A percentile compares a stretch with the other conserved stretches of the same genome.
Evolutionary conservation across 2,329 filamentous ascomycete species (phyloP).

Genomic region (Stachybotrys echinatus): DNA sequence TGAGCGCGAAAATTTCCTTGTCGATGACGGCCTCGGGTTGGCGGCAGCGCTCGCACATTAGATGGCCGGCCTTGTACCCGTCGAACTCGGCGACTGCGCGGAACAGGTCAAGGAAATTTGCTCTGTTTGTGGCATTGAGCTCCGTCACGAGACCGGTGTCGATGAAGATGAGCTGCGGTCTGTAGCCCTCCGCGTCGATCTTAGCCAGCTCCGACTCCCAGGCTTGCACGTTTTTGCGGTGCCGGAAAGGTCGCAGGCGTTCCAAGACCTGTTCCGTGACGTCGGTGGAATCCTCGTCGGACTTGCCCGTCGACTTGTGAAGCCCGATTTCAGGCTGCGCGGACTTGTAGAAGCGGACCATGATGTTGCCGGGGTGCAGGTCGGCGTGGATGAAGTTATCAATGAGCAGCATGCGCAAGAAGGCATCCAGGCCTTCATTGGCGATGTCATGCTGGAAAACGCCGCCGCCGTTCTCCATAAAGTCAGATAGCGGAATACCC

Average conservation of each 20-base stretch:
- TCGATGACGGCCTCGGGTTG: conserved; percentile 89
- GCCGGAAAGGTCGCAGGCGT: conserved; percentile 68
- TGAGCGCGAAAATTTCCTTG: conserved; percentile 83
- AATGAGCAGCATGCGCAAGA: conserved; percentile 91
- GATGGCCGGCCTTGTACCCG: conserved; percentile 86
- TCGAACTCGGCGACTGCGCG: conserved; percentile 94
- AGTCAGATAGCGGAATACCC: conserved; percentile 85
- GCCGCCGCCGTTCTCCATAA: conserved; percentile 86
- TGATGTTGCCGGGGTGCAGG: conserved; percentile 95
- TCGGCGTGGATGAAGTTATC: conserved; percentile 98
- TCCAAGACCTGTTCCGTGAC: conserved; percentile 84
- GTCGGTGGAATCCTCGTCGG: conserved; percentile 54
- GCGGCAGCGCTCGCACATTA: conserved; percentile 94
- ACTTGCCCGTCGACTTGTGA: conserved; percentile 19
- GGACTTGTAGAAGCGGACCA: conserved; percentile 96
- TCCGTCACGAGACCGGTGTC: conserved; percentile 95
- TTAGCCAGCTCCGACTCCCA: conserved; percentile 72
- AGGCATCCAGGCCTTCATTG: conserved; percentile 90
- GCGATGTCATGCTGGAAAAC: conserved; percentile 93
- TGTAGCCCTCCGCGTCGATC: conserved; percentile 82
- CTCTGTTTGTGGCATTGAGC: conserved; percentile 77
- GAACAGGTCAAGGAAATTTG: conserved; percentile 93
- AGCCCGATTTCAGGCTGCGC: conserved; percentile 59
- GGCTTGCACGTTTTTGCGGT: conserved; percentile 53
- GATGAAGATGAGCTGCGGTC: conserved; percentile 94